These are phyloP conservation scores for Beverwykella pulmonaria DNA, from an alignment of 495 filamentous ascomycete species.

Conservation along the genomic window DNA sequence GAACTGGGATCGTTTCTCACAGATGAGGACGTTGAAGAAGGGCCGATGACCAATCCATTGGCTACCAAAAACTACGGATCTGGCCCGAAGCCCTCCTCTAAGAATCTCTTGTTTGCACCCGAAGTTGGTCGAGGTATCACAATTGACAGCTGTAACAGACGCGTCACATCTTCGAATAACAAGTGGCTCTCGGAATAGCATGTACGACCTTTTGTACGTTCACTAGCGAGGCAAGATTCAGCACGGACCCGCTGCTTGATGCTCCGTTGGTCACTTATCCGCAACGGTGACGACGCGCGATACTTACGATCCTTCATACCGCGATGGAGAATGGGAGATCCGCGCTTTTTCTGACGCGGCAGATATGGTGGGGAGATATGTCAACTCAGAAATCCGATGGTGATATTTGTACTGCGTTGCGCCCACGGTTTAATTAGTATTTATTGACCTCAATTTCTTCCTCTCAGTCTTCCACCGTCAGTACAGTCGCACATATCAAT, in stretches of 20 bases:
- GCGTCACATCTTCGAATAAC: not conserved
- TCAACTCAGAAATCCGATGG: not conserved
- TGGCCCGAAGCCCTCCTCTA: not conserved
- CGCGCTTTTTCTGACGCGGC: conserved; percentile 1
- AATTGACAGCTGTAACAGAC: not conserved
- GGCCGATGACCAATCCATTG: not conserved
- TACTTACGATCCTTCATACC: not conserved
- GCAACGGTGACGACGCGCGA: conserved; percentile 5
- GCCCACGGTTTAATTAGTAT: not conserved
- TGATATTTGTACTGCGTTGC: not conserved
- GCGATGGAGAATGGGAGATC: not conserved
- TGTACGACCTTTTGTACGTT: not conserved
- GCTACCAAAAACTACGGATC: not conserved
- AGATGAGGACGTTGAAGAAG: not conserved
- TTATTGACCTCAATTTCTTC: not conserved
- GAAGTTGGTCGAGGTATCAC: not conserved
- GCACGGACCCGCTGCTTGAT: not conserved
- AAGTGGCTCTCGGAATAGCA: not conserved
- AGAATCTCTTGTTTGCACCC: not conserved
- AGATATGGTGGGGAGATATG: not conserved
- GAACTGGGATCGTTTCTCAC: conserved; percentile 2
- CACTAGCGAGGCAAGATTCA: not conserved
- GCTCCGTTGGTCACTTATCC: not conserved
- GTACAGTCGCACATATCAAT: not conserved
- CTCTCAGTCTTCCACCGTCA: not conserved